Percentiles rank a stretch among this genome's conserved stretches.
Evolutionary conservation across 106 monocot genomes (phyloP).

Genomic region (Triglochin maritima): DNA sequence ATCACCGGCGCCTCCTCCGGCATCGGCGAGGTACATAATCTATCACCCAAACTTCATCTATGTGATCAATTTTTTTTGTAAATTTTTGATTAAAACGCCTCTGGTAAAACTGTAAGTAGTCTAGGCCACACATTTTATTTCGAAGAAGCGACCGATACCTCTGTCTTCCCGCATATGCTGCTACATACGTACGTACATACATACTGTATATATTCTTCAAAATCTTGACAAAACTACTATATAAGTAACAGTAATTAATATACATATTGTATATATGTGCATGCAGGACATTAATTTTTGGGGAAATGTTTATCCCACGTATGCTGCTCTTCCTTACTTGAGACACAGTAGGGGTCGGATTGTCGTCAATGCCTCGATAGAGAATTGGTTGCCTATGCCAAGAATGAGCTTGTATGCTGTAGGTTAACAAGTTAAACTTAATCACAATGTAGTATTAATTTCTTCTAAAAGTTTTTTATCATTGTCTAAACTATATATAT

Average conservation of each 20-base stretch:
- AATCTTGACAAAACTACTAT: no score
- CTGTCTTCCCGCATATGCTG: constrained; percentile 16
- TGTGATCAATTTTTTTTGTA: no score
- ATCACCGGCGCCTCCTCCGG: constrained; percentile 81
- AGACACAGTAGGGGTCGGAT: constrained; percentile 13
- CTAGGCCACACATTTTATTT: constrained; percentile 15
- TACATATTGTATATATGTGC: no score
- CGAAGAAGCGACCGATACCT: constrained; percentile 13
- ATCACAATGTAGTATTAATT: no score
- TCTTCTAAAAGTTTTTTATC: no score
- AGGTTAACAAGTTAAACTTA: neutral
- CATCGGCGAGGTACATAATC: constrained; percentile 48
- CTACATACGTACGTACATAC: neutral
- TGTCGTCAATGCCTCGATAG: constrained; percentile 15
- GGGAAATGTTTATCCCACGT: constrained; percentile 17
- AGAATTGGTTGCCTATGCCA: constrained; percentile 17
- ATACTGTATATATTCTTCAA: no score
- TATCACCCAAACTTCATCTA: no score
- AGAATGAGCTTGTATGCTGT: constrained; percentile 22
- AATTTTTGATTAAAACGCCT: no score
- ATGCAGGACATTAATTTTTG: constrained; percentile 19
- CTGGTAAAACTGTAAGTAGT: constrained; percentile 17
- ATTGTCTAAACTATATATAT: no score
- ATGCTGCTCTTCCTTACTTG: constrained; percentile 15
- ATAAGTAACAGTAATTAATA: no score